phyloP scores from a whole-genome alignment of 257 asterid species.

The Lavandula angustifolia region DNA sequence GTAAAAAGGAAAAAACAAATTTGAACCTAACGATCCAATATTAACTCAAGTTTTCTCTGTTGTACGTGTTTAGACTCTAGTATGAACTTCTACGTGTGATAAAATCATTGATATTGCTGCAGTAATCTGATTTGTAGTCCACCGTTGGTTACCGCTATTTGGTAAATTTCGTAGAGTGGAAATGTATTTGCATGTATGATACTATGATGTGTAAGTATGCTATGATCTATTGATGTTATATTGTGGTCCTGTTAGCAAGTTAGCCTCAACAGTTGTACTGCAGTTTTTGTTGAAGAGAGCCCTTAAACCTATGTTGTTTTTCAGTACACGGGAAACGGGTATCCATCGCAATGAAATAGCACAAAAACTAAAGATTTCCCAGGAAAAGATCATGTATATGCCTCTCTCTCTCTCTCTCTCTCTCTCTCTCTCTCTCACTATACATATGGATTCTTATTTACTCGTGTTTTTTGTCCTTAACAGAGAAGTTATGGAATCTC shows the following conservation, averaged over 20 bases:
- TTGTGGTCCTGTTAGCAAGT: background rate
- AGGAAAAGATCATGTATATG: slow-evolving; percentile 59
- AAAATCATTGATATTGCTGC: background rate
- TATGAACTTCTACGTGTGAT: background rate
- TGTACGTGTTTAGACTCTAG: background rate
- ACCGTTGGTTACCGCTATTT: background rate
- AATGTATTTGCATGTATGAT: background rate
- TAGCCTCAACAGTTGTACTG: background rate
- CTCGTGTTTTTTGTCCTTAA: slow-evolving; percentile 5
- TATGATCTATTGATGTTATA: background rate
- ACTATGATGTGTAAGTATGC: slow-evolving; percentile 9
- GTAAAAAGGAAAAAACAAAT: background rate
- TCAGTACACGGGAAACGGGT: slow-evolving; percentile 69
- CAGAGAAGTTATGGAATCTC: slow-evolving; percentile 66
- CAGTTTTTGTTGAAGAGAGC: slow-evolving; percentile 7
- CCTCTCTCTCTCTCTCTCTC: slow-evolving; percentile 30
- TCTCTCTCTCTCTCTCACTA: slow-evolving; percentile 8
- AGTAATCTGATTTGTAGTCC: background rate
- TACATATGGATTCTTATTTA: background rate
- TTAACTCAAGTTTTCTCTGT: background rate
- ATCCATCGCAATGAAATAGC: slow-evolving; percentile 70
- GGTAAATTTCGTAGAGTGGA: background rate
- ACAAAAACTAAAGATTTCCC: slow-evolving; percentile 57
- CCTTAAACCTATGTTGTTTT: slow-evolving; percentile 26
- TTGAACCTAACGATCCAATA: too few species aligned